Conservation (phyloP, 257 asterid species). For the Solanum sitiens region DNA sequence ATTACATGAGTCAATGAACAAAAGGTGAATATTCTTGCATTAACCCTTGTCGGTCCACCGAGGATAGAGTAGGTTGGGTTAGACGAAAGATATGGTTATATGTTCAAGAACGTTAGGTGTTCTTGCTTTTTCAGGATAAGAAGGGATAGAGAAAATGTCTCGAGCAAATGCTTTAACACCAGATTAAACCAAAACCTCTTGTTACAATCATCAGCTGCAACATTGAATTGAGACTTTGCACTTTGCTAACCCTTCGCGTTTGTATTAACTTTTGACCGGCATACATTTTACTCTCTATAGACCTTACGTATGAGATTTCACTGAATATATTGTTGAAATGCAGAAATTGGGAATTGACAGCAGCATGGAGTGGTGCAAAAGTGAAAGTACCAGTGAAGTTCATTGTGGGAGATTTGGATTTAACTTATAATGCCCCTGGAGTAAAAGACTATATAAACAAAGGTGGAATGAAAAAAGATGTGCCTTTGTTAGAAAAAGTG, state of each 20-base stretch:
- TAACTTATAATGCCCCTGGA: constrained; percentile 25
- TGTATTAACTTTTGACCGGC: neutral
- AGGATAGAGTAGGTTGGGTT: neutral
- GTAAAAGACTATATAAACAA: constrained; percentile 20
- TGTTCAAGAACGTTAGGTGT: neutral
- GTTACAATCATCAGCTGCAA: neutral
- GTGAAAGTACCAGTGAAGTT: constrained; percentile 37
- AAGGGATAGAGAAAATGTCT: neutral
- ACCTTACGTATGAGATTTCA: neutral
- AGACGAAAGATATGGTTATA: neutral
- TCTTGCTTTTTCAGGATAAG: neutral
- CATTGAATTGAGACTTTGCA: neutral
- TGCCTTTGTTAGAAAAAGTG: constrained; percentile 22
- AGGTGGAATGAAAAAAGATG: constrained; percentile 19
- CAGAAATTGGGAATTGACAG: constrained; percentile 50
- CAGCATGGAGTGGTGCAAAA: constrained; percentile 33
- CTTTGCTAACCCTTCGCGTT: neutral
- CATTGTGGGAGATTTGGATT: constrained; percentile 32
- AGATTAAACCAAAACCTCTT: neutral
- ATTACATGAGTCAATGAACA: neutral
- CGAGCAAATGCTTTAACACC: neutral
- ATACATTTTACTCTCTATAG: neutral
- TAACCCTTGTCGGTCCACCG: neutral
- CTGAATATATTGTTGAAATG: neutral
- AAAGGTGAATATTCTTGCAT: neutral